phyloP scores from a whole-genome alignment of 2,329 filamentous ascomycete species.

The Ophiocordyceps camponoti-leonardi region DNA sequence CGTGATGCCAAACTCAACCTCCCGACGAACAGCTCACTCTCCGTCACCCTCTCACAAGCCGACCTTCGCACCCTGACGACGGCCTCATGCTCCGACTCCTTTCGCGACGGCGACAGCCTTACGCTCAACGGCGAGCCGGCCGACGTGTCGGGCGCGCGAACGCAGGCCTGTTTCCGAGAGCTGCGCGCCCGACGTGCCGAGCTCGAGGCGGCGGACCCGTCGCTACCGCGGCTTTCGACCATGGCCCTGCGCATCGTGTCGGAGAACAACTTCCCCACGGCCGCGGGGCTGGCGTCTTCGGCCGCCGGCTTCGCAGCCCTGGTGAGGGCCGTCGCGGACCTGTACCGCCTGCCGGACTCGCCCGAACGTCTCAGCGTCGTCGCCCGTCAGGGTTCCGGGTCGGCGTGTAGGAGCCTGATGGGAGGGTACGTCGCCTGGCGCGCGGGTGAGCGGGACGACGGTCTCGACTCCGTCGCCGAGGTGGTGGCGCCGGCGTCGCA shows the following conservation, averaged over 20 bases:
- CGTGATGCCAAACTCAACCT: conserved; percentile 86
- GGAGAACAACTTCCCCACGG: conserved; percentile 98
- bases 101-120: conserved; percentile 49
- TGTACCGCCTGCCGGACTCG: conserved; percentile 71
- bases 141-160: conserved; percentile 74
- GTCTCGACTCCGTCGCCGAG: conserved; percentile 73
- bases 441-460: conserved; percentile 57
- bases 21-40: conserved; percentile 93
- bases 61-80: conserved; percentile 94
- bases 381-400: conserved; percentile 85
- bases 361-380: conserved; percentile 76
- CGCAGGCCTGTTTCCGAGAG: conserved; percentile 85
- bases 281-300: conserved; percentile 67
- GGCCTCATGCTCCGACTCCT: conserved; percentile 68
- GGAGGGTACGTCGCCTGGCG: conserved; percentile 95
- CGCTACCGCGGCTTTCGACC: conserved; percentile 65
- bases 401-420: conserved; percentile 82
- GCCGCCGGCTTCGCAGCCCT: conserved; percentile 54
- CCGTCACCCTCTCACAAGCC: conserved; percentile 84
- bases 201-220: conserved; percentile 54
- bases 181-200: conserved; percentile 60
- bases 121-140: conserved; percentile 70
- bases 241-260: conserved; percentile 74
- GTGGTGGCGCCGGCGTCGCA: conserved; percentile 76
- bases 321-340: conserved; percentile 74